Evolutionary conservation across 2,329 filamentous ascomycete genomes (phyloP), one percentile per base, ranked within the genome.

Genomic region (Clarireedia sp.): DNA sequence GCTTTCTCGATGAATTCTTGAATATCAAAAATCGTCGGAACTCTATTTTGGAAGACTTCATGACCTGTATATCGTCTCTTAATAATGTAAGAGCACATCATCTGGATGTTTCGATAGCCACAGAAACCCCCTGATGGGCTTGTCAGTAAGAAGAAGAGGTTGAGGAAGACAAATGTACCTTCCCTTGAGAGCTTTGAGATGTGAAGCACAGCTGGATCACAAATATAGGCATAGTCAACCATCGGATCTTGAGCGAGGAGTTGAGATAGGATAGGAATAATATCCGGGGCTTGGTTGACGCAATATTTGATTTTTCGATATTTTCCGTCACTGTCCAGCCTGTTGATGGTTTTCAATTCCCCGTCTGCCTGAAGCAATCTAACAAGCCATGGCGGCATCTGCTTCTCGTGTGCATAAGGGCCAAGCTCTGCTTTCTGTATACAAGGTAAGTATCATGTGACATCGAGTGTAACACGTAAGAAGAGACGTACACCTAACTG

Each of bases 21-120:
- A 7, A 97, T 81, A 49, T 85, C 75, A 52, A 96, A 81, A 26
- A 97, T 87, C 2, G 82, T 83, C 0, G 94, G 92, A 5, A 91
- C 73, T 1, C 72, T 74, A 4, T 74, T 73, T 1, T 74, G 70
- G 57, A 95, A 88, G 48, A 74, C 71, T 41, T 84, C 75, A 58
- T 78, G 70, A 0, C 87, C 88, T 12, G 75, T 71, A 12, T 75
- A 75, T 40, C 74, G 69, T 1, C 80, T 73, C 8, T 78, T 79
- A 57, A 85, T 80, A 19, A 96, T 81, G 68, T 89, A 91, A 0
- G 90, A 92, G 14, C 86, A 74, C 62, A 96, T 71, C 84, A 95
- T 95, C 69, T 97, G 94, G 33, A 96, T 95, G 66, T 95, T 97
- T 41, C 92, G 81, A 68, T 96, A 97, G 3, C 92, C 92, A 68